A percentile compares a stretch with the other conserved stretches of the same genome.
phyloP scores from a whole-genome alignment of 495 filamentous ascomycete species.

The Chlorociboria aeruginascens region DNA sequence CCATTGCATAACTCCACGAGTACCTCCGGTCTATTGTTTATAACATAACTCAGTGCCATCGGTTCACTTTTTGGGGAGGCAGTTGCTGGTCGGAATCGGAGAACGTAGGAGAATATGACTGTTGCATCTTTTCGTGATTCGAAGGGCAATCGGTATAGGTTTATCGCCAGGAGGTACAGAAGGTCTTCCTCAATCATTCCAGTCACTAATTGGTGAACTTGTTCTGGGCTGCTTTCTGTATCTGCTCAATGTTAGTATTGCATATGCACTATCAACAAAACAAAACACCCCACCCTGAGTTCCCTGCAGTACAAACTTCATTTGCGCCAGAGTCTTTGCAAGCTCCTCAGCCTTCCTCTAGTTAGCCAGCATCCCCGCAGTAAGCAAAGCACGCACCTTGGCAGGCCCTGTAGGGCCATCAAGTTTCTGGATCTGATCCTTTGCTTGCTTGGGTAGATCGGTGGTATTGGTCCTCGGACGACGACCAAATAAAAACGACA shows the following conservation, averaged over 20 bases:
- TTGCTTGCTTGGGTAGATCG: constrained; percentile 39
- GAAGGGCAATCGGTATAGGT: constrained; percentile 77
- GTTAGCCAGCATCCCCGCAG: constrained; percentile 8
- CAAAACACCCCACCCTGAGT: constrained; percentile 29
- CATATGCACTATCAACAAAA: background rate
- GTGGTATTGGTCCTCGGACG: constrained; percentile 42
- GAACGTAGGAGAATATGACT: constrained; percentile 77
- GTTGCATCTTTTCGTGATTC: constrained; percentile 87
- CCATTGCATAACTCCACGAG: constrained; percentile 80
- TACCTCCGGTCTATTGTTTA: constrained; percentile 74
- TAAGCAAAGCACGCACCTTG: constrained; percentile 29
- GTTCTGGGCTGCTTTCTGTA: constrained; percentile 71
- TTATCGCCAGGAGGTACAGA: constrained; percentile 64
- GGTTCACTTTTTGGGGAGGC: constrained; percentile 50
- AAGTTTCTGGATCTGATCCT: constrained; percentile 40
- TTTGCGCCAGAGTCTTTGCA: constrained; percentile 63
- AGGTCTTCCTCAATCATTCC: constrained; percentile 80
- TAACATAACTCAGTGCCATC: constrained; percentile 72
- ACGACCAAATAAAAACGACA: constrained; percentile 80
- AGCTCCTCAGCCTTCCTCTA: constrained; percentile 51
- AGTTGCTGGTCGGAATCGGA: constrained; percentile 63
- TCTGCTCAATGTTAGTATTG: constrained; percentile 39
- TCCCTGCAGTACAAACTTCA: constrained; percentile 75
- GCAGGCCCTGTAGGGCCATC: constrained; percentile 36
- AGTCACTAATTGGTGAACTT: constrained; percentile 67